Conservation (phyloP, 1,139 yeast genomes). For the Suzukiozyma palmioleophila region DNA sequence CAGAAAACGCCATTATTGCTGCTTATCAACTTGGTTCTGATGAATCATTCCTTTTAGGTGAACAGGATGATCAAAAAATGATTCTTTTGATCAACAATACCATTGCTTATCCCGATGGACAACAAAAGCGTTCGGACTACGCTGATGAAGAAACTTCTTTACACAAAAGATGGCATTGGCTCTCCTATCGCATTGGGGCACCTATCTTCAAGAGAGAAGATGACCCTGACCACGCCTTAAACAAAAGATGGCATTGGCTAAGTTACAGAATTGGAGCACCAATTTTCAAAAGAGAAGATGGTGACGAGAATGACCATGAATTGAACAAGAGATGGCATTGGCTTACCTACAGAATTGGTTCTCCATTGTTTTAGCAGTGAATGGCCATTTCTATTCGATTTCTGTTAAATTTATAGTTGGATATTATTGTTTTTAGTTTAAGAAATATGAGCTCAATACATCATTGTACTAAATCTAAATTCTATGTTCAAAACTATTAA, state of each 20-base stretch:
- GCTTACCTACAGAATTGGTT: conserved; percentile 3
- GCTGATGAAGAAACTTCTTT: not conserved
- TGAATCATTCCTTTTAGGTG: not conserved
- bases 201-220: conserved; percentile 1
- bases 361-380: not conserved
- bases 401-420: not conserved
- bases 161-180: conserved; percentile 3
- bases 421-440: not conserved
- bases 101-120: conserved; percentile 1
- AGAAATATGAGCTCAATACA: not conserved
- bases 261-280: conserved; percentile 3
- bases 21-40: not conserved
- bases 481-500: conserved; percentile 1
- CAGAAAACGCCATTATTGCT: conserved; percentile 1
- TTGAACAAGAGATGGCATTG: conserved; percentile 4
- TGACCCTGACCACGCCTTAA: not conserved
- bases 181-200: conserved; percentile 1
- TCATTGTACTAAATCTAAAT: not conserved
- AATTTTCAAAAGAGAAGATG: not conserved
- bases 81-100: not conserved
- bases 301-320: not conserved
- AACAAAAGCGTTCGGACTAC: not conserved
- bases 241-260: conserved; percentile 3
- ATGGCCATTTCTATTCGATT: not conserved
- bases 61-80: not conserved